Percentiles rank a stretch among this genome's conserved stretches.
Evolutionary conservation across 345 rosid genomes (phyloP).

Genomic region (Citrus unshiu): DNA sequence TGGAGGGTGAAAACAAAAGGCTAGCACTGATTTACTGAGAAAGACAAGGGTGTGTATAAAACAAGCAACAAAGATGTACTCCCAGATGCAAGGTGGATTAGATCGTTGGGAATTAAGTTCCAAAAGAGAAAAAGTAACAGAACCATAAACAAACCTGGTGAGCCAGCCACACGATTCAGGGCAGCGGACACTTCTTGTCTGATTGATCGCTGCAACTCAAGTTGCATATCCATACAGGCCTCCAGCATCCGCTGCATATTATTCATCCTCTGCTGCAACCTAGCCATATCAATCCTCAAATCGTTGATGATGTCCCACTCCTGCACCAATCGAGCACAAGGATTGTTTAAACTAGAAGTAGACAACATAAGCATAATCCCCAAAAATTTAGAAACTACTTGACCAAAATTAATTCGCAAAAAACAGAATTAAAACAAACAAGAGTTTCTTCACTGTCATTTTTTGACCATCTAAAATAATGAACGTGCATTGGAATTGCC

Average conservation of each 20-base stretch:
- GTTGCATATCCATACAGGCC: conserved; percentile 99
- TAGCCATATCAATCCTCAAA: conserved; percentile 85
- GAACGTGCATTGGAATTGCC: not conserved
- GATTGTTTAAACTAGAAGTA: not conserved
- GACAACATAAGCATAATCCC: not conserved
- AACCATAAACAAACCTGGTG: conserved; percentile 42
- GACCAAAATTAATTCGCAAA: not conserved
- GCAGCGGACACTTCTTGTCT: conserved; percentile 92
- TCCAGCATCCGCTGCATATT: conserved; percentile 87
- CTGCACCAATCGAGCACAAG: conserved; percentile 34
- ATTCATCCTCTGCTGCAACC: conserved; percentile 94
- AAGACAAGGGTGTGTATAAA: no score
- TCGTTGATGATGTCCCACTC: conserved; percentile 82
- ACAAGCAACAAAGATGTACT: no score
- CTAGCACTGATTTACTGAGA: no score
- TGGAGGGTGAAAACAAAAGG: no score
- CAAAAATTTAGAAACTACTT: not conserved
- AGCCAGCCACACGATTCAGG: conserved; percentile 51
- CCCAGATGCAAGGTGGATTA: not conserved
- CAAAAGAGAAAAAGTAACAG: not conserved
- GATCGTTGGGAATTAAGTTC: not conserved
- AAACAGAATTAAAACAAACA: not conserved
- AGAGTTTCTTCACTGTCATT: not conserved
- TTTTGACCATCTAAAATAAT: not conserved
- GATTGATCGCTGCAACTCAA: conserved; percentile 85